Evolutionary conservation across 2,329 filamentous ascomycete species (phyloP), one percentile per base, ranked within the genome.

Genomic region (Colletotrichum musicola): DNA sequence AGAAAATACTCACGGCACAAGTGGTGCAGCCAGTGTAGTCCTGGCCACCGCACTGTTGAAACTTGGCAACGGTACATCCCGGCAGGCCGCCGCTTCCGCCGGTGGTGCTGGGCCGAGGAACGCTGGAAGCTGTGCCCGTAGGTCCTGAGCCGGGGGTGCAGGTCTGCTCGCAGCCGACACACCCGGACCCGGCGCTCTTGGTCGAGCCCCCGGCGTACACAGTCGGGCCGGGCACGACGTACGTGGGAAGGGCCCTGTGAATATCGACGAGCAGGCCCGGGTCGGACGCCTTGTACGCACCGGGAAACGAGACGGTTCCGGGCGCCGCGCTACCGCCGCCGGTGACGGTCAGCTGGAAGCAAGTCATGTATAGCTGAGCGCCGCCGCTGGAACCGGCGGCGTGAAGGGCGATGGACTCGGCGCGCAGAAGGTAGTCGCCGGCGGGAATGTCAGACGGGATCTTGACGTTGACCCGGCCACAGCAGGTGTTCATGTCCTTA

Each of bases 321-420:
- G 74, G 74, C 6, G 69, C 68, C 16, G 71, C 65, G 35, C 70
- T 72, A 35, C 74, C 72, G 20, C 72, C 69, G 5, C 78, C 77
- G 6, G 74, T 74, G 22, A 75, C 64, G 22, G 71, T 73, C 47
- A 76, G 54, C 58, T 76, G 74, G 70, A 72, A 75, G 71, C 74
- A 75, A 7, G 71, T 74, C 71, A 75, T 73, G 67, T 79, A 79
- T 51, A 83, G 73, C 71, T 83, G 81, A 12, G 81, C 81, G 13
- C 79, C 81, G 18, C 75, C 74, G 61, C 74, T 75, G 69, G 75
- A 78, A 25, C 70, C 67, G 42, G 79, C 80, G 5, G 75, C 75
- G 77, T 88, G 86, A 4, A 88, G 81, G 27, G 85, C 85, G 67
- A 88, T 83, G 64, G 85, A 79, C 77, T 88, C 86, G 71, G 85